phyloP scores from a whole-genome alignment of 306 rosid genomes.

The Acacia crassicarpa region DNA sequence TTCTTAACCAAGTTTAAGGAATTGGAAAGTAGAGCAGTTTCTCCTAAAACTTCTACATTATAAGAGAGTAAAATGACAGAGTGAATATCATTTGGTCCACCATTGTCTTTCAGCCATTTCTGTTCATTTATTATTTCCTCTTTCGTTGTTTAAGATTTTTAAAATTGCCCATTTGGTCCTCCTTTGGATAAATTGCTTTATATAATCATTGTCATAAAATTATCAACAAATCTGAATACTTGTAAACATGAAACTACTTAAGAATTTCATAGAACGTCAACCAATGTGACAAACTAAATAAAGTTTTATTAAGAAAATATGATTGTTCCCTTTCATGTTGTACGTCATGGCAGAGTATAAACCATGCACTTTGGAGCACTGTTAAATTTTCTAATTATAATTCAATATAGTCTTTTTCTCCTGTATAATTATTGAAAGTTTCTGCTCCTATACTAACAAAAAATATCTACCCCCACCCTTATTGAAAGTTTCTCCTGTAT shows the following conservation, averaged over 20 bases:
- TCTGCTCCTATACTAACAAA: neutral
- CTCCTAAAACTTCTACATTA: neutral
- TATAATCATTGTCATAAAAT: neutral
- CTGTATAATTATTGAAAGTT: neutral
- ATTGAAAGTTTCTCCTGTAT: too few species aligned
- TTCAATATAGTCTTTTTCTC: neutral
- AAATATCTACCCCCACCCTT: neutral
- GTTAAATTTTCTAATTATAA: neutral
- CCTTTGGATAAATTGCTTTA: neutral
- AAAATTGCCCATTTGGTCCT: too few species aligned
- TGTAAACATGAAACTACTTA: neutral
- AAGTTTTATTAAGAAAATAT: neutral
- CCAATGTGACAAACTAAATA: neutral
- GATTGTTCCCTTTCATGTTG: too few species aligned
- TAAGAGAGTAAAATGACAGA: neutral
- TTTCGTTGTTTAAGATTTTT: too few species aligned
- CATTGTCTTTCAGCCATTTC: too few species aligned
- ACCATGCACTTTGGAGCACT: neutral
- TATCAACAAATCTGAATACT: neutral
- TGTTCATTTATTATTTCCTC: too few species aligned
- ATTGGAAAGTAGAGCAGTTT: too few species aligned
- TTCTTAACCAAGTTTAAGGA: too few species aligned
- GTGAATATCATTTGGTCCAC: neutral
- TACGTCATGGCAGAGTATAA: neutral
- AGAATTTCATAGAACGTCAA: neutral